phyloP scores from a whole-genome alignment of 78 protist genomes.

The Goniomonas avonlea region DNA sequence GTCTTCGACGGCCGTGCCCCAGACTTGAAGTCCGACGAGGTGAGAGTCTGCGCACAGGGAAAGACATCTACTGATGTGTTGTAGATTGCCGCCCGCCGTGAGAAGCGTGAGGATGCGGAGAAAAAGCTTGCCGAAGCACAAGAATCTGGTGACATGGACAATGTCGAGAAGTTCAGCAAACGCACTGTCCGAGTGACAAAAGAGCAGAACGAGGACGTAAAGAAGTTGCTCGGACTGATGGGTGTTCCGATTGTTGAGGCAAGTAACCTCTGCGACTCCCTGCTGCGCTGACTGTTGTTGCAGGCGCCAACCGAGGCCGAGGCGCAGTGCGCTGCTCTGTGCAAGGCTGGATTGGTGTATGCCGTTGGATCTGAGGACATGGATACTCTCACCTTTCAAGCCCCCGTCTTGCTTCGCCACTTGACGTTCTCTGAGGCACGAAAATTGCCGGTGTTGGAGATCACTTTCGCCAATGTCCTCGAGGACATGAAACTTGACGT shows the following conservation, averaged over 20 bases:
- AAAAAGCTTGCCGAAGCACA: slow-evolving; percentile 1
- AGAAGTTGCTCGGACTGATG: slow-evolving; percentile 78
- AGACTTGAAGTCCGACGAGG: slow-evolving; percentile 75
- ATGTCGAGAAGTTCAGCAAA: not conserved
- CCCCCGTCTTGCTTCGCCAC: slow-evolving; percentile 58
- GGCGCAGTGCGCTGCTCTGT: slow-evolving; percentile 92
- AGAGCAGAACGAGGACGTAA: slow-evolving; percentile 82
- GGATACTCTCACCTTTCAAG: slow-evolving; percentile 93
- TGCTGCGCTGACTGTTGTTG: not conserved
- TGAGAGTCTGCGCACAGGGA: not conserved
- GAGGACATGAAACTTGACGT: slow-evolving; percentile 56
- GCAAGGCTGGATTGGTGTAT: slow-evolving; percentile 26
- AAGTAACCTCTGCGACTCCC: not conserved
- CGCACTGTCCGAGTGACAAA: slow-evolving; percentile 65
- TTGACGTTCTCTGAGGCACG: slow-evolving; percentile 71
- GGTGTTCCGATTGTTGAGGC: slow-evolving; percentile 84
- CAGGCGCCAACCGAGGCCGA: slow-evolving; percentile 96
- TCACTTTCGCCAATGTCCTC: slow-evolving; percentile 51
- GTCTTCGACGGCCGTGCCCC: slow-evolving; percentile 98
- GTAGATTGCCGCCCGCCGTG: not conserved
- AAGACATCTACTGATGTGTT: no score
- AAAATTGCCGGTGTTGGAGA: slow-evolving; percentile 77
- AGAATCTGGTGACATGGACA: not conserved
- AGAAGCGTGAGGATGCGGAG: not conserved
- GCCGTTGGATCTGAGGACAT: slow-evolving; percentile 93